Percentiles rank a stretch among this genome's conserved stretches.
Evolutionary conservation across 371 early-diverging fungal genomes (phyloP).

Genomic region (Furculomyces boomerangus): DNA sequence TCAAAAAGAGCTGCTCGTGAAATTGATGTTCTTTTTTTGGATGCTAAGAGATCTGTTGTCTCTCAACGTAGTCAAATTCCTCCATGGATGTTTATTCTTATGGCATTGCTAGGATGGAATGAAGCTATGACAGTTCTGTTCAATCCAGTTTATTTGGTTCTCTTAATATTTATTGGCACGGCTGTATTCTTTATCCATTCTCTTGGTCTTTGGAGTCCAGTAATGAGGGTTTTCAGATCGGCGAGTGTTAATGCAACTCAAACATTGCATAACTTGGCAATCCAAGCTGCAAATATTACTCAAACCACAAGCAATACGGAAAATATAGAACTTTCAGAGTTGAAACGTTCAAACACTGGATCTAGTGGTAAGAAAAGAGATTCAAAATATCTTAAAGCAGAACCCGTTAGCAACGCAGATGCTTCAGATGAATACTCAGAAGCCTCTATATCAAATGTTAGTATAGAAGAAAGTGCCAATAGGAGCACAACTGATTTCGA

Average conservation of each 20-base stretch:
- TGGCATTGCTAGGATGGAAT: slow-evolving; percentile 79
- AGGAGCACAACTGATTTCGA: too few species aligned
- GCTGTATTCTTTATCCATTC: slow-evolving; percentile 34
- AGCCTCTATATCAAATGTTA: too few species aligned
- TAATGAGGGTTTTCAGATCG: slow-evolving; percentile 4
- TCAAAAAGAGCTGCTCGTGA: slow-evolving; percentile 70
- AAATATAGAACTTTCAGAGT: not conserved
- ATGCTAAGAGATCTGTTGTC: slow-evolving; percentile 89
- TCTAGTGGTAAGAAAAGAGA: too few species aligned
- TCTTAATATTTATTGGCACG: slow-evolving; percentile 33
- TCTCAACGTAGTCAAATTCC: slow-evolving; percentile 72
- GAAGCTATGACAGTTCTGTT: slow-evolving; percentile 66
- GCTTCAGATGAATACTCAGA: too few species aligned
- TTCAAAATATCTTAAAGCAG: too few species aligned
- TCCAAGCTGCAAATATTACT: not conserved
- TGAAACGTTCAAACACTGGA: not conserved
- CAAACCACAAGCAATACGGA: too few species aligned
- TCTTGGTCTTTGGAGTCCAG: slow-evolving; percentile 47
- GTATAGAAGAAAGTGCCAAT: too few species aligned
- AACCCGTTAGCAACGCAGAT: too few species aligned
- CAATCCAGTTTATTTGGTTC: slow-evolving; percentile 59
- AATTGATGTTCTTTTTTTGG: slow-evolving; percentile 75
- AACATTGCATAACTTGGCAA: not conserved
- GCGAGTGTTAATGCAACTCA: not conserved
- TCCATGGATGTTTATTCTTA: slow-evolving; percentile 59